phyloP scores from a whole-genome alignment of 108 stramenopile genomes.

The Chaetoceros tenuissimus region DNA sequence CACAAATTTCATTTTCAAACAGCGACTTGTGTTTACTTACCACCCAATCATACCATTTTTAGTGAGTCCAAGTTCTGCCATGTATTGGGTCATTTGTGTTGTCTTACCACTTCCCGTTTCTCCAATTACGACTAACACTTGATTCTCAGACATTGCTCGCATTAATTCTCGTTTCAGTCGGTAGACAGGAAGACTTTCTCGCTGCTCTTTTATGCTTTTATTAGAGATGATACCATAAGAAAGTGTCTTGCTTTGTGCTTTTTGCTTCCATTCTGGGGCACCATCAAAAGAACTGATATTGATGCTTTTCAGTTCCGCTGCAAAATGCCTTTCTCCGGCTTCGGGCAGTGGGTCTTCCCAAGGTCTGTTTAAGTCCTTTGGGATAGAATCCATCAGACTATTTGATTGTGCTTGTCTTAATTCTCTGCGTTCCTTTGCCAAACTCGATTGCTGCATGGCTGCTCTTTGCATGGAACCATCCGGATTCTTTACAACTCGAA shows the following conservation, averaged over 20 bases:
- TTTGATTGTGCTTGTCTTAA: slow-evolving; percentile 94
- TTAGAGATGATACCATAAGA: slow-evolving; percentile 90
- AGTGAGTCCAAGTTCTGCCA: slow-evolving; percentile 91
- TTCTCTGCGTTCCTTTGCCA: slow-evolving; percentile 96
- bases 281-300: slow-evolving; percentile 85
- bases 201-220: slow-evolving; percentile 92
- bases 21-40: too few species aligned
- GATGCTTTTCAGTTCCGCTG: slow-evolving; percentile 92
- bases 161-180: slow-evolving; percentile 77
- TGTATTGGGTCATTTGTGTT: slow-evolving; percentile 99
- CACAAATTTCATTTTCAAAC: too few species aligned
- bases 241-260: slow-evolving; percentile 89
- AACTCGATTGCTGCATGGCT: slow-evolving; percentile 87
- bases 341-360: slow-evolving; percentile 99
- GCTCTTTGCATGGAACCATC: slow-evolving; percentile 96
- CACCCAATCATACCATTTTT: slow-evolving; percentile 93
- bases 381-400: slow-evolving; percentile 93
- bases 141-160: slow-evolving; percentile 76
- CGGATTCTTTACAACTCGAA: slow-evolving; percentile 96
- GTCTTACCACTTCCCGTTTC: slow-evolving; percentile 96
- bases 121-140: slow-evolving; percentile 94
- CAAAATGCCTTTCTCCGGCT: slow-evolving; percentile 94
- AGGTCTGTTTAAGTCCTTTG: slow-evolving; percentile 94
- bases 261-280: slow-evolving; percentile 96
- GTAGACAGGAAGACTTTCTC: slow-evolving; percentile 89